A percentile compares a stretch with the other conserved stretches of the same genome.
Conservation (phyloP, 371 early-diverging fungal genomes). For the Umbelopsis sp. region DNA sequence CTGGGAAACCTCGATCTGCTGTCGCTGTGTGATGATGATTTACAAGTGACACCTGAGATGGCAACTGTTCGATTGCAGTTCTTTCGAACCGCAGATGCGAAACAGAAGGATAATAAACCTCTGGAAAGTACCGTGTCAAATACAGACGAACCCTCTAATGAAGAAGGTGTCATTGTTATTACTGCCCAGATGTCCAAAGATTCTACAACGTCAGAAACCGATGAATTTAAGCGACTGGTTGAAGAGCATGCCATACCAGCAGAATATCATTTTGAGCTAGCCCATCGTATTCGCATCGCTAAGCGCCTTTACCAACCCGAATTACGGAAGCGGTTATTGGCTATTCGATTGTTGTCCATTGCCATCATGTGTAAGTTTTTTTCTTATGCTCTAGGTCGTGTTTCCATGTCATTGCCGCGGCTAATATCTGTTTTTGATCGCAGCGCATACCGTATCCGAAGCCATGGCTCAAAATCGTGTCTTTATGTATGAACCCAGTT, state of each 20-base stretch:
- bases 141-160: conserved; percentile 17
- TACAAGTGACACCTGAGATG: conserved; percentile 55
- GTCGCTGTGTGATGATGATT: conserved; percentile 43
- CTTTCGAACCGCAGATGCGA: conserved; percentile 52
- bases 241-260: conserved; percentile 73
- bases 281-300: conserved; percentile 80
- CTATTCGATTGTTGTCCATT: conserved; percentile 80
- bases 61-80: conserved; percentile 62
- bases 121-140: not conserved
- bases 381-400: not conserved
- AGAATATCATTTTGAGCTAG: conserved; percentile 77
- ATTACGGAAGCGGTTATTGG: conserved; percentile 60
- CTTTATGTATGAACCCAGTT: conserved; percentile 84
- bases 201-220: conserved; percentile 17
- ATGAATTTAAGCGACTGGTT: conserved; percentile 33
- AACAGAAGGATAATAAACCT: conserved; percentile 14
- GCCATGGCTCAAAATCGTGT: conserved; percentile 73
- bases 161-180: conserved; percentile 30
- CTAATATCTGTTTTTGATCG: not conserved
- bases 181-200: conserved; percentile 19
- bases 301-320: conserved; percentile 55
- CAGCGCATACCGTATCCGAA: conserved; percentile 68
- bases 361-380: conserved; percentile 67
- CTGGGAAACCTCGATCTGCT: conserved; percentile 50
- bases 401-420: not conserved